A percentile compares a stretch with the other conserved stretches of the same genome.
Evolutionary conservation across 2,329 filamentous ascomycete species (phyloP).

Genomic region (Cladosporium sp.): DNA sequence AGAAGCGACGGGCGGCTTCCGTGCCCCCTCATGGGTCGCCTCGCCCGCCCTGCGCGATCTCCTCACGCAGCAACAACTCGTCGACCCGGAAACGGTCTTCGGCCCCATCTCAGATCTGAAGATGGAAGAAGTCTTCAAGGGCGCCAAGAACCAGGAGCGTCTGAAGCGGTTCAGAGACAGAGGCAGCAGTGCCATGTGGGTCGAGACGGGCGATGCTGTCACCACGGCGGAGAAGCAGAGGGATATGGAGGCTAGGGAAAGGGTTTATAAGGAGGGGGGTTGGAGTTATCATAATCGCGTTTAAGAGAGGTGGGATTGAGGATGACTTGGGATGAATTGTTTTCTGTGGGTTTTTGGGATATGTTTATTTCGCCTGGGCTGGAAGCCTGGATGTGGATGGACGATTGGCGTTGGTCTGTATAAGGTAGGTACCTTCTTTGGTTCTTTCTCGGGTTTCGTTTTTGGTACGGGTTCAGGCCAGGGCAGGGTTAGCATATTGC

Average conservation of each 20-base stretch:
- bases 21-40: conserved; percentile 79
- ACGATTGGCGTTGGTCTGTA: too few relatives aligned
- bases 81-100: conserved; percentile 83
- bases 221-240: conserved; percentile 83
- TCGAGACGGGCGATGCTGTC: conserved; percentile 65
- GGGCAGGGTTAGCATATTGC: too few relatives aligned
- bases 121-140: conserved; percentile 92
- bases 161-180: conserved; percentile 84
- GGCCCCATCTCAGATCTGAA: conserved; percentile 82
- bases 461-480: too few relatives aligned
- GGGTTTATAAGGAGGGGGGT: conserved; percentile 74
- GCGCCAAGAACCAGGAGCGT: conserved; percentile 69
- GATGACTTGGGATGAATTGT: too few relatives aligned
- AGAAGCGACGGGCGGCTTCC: conserved; percentile 46
- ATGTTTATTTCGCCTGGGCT: too few relatives aligned
- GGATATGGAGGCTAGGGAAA: conserved; percentile 75
- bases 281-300: conserved; percentile 61
- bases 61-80: conserved; percentile 74
- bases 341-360: too few relatives aligned
- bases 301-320: too few relatives aligned
- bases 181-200: conserved; percentile 95
- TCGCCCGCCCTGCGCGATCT: conserved; percentile 75
- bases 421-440: too few relatives aligned
- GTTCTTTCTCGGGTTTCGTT: too few relatives aligned
- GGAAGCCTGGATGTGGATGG: too few relatives aligned